Evolutionary conservation across 108 stramenopile species (phyloP), one percentile per base, ranked within the genome.

Genomic region (Phaeodactylum tricornutum): DNA sequence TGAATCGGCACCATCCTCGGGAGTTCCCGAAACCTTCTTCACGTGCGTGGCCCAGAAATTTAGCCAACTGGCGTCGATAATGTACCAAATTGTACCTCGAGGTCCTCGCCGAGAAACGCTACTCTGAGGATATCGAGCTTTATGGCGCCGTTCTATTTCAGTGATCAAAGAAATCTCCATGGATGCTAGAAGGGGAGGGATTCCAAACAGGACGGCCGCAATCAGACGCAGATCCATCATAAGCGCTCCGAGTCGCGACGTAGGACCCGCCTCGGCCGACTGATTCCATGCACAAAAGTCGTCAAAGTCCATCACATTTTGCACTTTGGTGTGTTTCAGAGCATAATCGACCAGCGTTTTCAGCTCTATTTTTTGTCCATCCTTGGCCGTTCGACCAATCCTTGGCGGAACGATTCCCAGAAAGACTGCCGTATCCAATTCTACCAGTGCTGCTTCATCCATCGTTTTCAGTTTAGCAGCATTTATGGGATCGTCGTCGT

Each of bases 1-100:
- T 29, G 27, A 43, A 61, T 77, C 74, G 24, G 57, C 55, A 21
- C 42, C 64, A 57, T 75, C 76, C 30, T 69, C 66, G 7, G 40
- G 35, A n/a, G 52, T 70, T 27, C 42, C 53, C 1, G 66, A 43
- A 8, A 59, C 62, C 47, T 64, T 21, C 48, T 74, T 41, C 21
- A 90, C 48, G 38, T 66, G 19, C 15, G 25, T 26, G 21, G 40
- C 32, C 89, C 89, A 91, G 14, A 46, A 42, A 19, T 62, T 62
- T 37, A 47, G 77, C 89, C 89, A 91, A 12, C 43, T 57, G 43
- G 72, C 61, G 58, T 81, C 78, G 29, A 91, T 74, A 14, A 91
- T 61, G 51, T 81, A 81, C 89, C 89, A 91, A 28, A 84, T 47
- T 3, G 89, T 91, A 23, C 84, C 84, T 38, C 61, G 34, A 16